Percentiles rank a stretch among this genome's conserved stretches.
phyloP scores from a whole-genome alignment of 805 yeast genomes.

The Candida ovalis region DNA sequence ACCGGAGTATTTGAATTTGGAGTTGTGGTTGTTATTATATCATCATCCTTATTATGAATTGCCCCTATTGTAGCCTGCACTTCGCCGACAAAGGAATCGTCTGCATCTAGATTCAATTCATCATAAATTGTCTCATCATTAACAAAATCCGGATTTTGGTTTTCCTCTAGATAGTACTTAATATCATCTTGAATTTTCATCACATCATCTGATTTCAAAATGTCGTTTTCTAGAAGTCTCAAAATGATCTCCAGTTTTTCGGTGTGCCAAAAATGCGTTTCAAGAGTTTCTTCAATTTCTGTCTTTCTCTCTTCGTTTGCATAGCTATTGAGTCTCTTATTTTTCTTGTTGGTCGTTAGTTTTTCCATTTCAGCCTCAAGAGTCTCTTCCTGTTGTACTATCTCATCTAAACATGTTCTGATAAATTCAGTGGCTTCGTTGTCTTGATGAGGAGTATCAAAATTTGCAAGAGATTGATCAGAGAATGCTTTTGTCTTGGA shows the following conservation, averaged over 20 bases:
- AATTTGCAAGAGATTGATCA: slow-evolving; percentile 50
- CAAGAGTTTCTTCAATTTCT: slow-evolving; percentile 60
- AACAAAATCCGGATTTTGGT: slow-evolving; percentile 89
- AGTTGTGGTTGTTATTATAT: slow-evolving; percentile 11
- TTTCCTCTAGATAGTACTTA: slow-evolving; percentile 87
- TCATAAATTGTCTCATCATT: slow-evolving; percentile 95
- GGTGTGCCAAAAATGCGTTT: slow-evolving; percentile 77
- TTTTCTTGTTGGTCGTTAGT: slow-evolving; percentile 45
- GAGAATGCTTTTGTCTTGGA: slow-evolving; percentile 56
- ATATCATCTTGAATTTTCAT: slow-evolving; percentile 83
- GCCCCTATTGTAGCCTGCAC: slow-evolving; percentile 21
- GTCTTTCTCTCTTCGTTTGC: slow-evolving; percentile 49
- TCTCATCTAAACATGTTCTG: slow-evolving; percentile 67
- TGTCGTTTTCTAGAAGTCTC: slow-evolving; percentile 73
- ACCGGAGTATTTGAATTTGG: slow-evolving; percentile 10
- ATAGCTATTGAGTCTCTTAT: slow-evolving; percentile 37
- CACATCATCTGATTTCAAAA: slow-evolving; percentile 70
- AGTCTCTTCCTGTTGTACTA: slow-evolving; percentile 74
- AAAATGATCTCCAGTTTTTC: slow-evolving; percentile 73
- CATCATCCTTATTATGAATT: slow-evolving; percentile 14
- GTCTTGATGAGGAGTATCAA: slow-evolving; percentile 61
- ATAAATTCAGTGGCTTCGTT: slow-evolving; percentile 71
- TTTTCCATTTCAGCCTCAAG: slow-evolving; percentile 69
- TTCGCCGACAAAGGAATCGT: slow-evolving; percentile 32
- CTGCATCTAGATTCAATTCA: slow-evolving; percentile 64